Percentiles rank a stretch among this genome's conserved stretches.
These are phyloP conservation scores for Daldinia bambusicola DNA, from an alignment of 495 filamentous ascomycete species.

Conservation along the genomic window DNA sequence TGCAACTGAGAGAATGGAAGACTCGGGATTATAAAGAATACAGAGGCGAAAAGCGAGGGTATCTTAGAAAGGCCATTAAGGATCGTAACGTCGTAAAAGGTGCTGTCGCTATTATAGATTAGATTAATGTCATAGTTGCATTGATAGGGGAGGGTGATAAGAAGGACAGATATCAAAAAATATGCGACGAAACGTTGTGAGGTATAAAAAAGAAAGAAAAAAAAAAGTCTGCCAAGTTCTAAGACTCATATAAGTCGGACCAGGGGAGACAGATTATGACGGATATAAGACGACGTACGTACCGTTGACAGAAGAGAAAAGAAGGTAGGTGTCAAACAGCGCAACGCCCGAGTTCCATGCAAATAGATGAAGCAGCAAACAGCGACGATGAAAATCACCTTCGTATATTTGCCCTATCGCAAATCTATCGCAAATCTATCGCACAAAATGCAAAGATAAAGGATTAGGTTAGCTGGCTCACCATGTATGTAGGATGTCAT, in stretches of 20 bases:
- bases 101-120: constrained; percentile 18
- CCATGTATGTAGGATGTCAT: constrained; percentile 15
- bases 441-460: constrained; percentile 9
- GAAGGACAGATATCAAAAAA: background rate
- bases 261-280: constrained; percentile 23
- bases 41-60: constrained; percentile 40
- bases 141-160: background rate
- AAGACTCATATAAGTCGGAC: constrained; percentile 23
- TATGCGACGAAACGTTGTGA: background rate
- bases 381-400: constrained; percentile 11
- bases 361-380: constrained; percentile 28
- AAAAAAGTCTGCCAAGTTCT: constrained; percentile 14
- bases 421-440: constrained; percentile 16
- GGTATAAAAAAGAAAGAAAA: background rate
- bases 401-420: constrained; percentile 16
- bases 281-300: constrained; percentile 22
- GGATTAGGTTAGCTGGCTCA: background rate
- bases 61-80: constrained; percentile 54
- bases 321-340: constrained; percentile 28
- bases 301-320: constrained; percentile 23
- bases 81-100: constrained; percentile 47
- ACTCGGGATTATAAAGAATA: constrained; percentile 41
- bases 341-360: constrained; percentile 30
- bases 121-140: constrained; percentile 16
- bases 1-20: constrained; percentile 33